phyloP scores from a whole-genome alignment of 495 filamentous ascomycete genomes.

The Trichoderma virens region DNA sequence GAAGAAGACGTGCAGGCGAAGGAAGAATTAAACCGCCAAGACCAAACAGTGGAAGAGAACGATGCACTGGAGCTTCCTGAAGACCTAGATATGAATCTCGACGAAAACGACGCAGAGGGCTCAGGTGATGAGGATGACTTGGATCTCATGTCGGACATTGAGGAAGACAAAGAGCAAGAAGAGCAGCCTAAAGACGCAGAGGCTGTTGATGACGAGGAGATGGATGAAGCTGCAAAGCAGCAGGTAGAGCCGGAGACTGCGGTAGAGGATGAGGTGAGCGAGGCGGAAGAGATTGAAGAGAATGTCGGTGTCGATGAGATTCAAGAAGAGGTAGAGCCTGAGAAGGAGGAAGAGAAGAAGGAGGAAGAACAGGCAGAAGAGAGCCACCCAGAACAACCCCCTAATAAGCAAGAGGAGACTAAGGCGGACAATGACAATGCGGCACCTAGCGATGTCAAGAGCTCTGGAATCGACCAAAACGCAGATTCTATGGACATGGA shows the following conservation, averaged over 20 bases:
- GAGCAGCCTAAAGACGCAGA: slow-evolving; percentile 35
- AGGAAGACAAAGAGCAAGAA: slow-evolving; percentile 31
- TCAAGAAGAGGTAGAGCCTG: slow-evolving; percentile 23
- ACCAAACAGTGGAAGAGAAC: slow-evolving; percentile 57
- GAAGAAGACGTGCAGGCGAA: slow-evolving; percentile 67
- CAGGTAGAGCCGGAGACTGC: slow-evolving; percentile 20
- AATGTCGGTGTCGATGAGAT: slow-evolving; percentile 22
- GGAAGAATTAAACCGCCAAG: slow-evolving; percentile 53
- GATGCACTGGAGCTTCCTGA: slow-evolving; percentile 57
- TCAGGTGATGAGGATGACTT: slow-evolving; percentile 48
- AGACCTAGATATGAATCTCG: slow-evolving; percentile 61
- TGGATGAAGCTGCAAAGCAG: slow-evolving; percentile 19
- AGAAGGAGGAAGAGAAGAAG: slow-evolving; percentile 34
- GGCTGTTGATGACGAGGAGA: slow-evolving; percentile 28
- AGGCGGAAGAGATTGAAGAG: slow-evolving; percentile 22
- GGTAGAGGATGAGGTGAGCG: slow-evolving; percentile 15
- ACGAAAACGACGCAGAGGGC: slow-evolving; percentile 41
- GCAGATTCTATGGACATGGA: slow-evolving; percentile 42
- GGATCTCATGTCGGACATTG: slow-evolving; percentile 46
- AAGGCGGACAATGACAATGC: slow-evolving; percentile 55
- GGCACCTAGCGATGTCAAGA: slow-evolving; percentile 57
- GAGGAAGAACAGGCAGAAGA: slow-evolving; percentile 26
- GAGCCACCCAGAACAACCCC: slow-evolving; percentile 23
- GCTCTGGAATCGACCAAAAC: slow-evolving; percentile 45
- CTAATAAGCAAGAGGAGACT: slow-evolving; percentile 35